These are phyloP conservation scores for Ochetophila trinervis DNA, from an alignment of 306 rosid genomes.

Conservation along the genomic window DNA sequence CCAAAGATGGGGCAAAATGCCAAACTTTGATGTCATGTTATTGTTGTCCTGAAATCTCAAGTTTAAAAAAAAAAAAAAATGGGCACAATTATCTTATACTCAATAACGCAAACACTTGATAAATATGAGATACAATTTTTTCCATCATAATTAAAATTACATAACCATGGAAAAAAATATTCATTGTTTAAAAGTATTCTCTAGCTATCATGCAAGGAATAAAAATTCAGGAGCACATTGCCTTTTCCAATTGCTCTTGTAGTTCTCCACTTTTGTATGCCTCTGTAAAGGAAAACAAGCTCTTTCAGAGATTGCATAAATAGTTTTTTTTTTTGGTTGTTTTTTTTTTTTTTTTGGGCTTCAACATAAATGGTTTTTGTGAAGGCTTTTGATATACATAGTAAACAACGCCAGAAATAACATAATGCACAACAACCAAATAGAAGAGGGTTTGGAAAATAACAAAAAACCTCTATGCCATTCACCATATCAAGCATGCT, in stretches of 20 bases:
- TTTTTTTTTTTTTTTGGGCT: not conserved
- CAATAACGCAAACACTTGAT: too few species aligned
- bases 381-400: not conserved
- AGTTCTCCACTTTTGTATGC: conserved; percentile 81
- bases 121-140: too few species aligned
- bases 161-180: conserved; percentile 1
- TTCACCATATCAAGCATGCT: not conserved
- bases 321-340: not conserved
- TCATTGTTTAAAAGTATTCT: not conserved
- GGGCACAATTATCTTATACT: too few species aligned
- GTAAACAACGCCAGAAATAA: not conserved
- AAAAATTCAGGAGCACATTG: conserved; percentile 63
- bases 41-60: too few species aligned
- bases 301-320: not conserved
- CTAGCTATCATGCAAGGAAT: not conserved
- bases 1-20: too few species aligned
- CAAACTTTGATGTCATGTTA: too few species aligned
- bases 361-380: not conserved
- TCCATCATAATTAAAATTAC: too few species aligned
- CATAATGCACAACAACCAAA: not conserved
- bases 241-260: conserved; percentile 85
- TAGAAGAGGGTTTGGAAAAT: too few species aligned
- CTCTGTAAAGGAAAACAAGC: conserved; percentile 41
- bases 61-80: too few species aligned
- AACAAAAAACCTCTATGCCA: not conserved